Base-by-base conservation (phyloP, 768 basidiomycete species). In the Lentinula sp. region DNA sequence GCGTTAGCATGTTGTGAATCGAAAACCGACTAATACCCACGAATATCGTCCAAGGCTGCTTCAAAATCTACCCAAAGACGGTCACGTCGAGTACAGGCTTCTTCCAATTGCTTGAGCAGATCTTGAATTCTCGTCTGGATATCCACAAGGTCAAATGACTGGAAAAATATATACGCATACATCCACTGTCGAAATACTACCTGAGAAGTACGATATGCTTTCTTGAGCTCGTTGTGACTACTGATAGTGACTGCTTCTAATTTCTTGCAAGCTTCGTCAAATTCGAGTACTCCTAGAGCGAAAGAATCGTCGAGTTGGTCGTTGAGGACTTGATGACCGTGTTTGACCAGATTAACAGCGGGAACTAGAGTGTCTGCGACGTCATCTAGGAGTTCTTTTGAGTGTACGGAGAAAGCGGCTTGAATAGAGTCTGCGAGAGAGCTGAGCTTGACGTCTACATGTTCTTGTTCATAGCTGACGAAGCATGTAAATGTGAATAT, bases 261-360 rank as follows among this genome's bases (percentile, higher is more conserved):
- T 10, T 73, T 74, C 66, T 82, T 83, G 69, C 84, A 80, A 20
- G 78, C 81, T 16, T 78, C 76, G 67, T 87, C 81, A 71, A 88
- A 83, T 6, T 72, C 68, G 10, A 82, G 69, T 39, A 88, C 68
- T 6, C 82, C 85, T 57, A 71, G 72, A 0, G 69, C 72, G 60
- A 72, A 79, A 1, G 64, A 63, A 12, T 65, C 61, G 66, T 82
- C 81, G 39, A 79, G 73, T 48, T 73, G 70, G 2, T 73, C 68
- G 37, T 76, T 71, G 23, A 82, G 66, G 64, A 67, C 54, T 56
- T 70, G 66, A 71, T 78, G 78, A 8, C 71, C 69, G 12, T 70
- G 65, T 57, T 74, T 79, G 61, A 86, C 76, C 64, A 76, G 76
- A 61, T 83, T 84, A 59, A 81, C 76, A 7, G 79, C 73, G 6